Base-by-base conservation (phyloP, 139 green algal species). In the Asterochloris erici region DNA sequence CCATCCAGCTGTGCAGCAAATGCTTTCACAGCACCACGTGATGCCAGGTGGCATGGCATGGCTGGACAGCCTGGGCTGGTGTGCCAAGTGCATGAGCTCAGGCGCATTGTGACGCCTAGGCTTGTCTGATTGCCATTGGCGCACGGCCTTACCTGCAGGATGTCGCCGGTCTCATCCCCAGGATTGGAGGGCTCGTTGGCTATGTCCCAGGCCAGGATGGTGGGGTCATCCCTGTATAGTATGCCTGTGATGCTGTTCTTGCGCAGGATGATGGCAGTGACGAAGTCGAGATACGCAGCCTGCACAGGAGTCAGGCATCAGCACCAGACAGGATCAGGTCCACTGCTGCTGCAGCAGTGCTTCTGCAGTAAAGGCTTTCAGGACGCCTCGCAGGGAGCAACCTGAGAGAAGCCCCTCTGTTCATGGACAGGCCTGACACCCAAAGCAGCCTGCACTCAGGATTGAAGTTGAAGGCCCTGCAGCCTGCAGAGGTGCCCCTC, bases 161-260 rank as follows among this genome's bases (percentile, higher is more conserved):
- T 63, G 11, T 73, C 75, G 21, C 83, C 83, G 73, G n/a, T 85
- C 63, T 64, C 64, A 63, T 88, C 85, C 24, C 85, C 83, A 11
- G 77, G 66, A 78, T 86, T 87, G 74, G 75, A 81, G 17, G 91
- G 86, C 81, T 95, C 90, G 60, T 95, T 95, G 26, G 86, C 88
- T 11, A 94, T 63, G 73, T 94, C 89, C 90, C 89, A 93, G 0
- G 82, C 90, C 47, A 94, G 78, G 12, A 95, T 87, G 27, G 90
- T 92, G 21, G 90, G 88, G 76, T 95, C 91, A 62, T 93, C 83
- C 9, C 78, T 64, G 78, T 91, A 90, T 12, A 54, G 0, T 71
- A 90, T 61, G 12, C 87, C 83, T 0, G 88, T 93, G 29, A 88
- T 68, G 27, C 70, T 82, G 84, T 93, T 94, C 54, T 78, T 85